Evolutionary conservation across 371 early-diverging fungal species (phyloP).

Genomic region (Lichtheimia corymbifera): DNA sequence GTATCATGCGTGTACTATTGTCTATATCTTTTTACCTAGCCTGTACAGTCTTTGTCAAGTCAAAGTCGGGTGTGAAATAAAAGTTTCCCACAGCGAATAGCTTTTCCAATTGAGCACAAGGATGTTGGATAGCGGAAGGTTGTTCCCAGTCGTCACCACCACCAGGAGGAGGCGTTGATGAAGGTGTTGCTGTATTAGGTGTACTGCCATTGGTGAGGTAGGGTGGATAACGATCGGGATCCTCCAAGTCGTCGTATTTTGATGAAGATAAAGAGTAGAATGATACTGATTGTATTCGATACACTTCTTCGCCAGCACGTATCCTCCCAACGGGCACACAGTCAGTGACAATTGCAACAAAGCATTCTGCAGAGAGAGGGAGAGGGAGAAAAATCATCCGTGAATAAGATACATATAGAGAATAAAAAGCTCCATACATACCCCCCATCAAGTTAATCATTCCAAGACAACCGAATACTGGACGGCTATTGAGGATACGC

Average conservation of each 20-base stretch:
- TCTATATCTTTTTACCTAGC: slow-evolving; percentile 41
- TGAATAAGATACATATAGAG: neutral
- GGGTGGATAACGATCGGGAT: slow-evolving; percentile 15
- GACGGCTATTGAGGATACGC: slow-evolving; percentile 53
- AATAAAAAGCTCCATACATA: slow-evolving; percentile 18
- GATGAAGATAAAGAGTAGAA: slow-evolving; percentile 67
- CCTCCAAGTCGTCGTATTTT: slow-evolving; percentile 56
- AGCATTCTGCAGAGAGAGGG: slow-evolving; percentile 53
- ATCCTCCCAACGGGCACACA: slow-evolving; percentile 60
- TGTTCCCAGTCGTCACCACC: slow-evolving; percentile 41
- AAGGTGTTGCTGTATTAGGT: too few species aligned
- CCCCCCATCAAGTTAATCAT: slow-evolving; percentile 66
- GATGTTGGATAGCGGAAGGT: slow-evolving; percentile 47
- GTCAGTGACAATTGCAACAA: slow-evolving; percentile 74
- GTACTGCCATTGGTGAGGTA: neutral
- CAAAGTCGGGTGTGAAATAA: slow-evolving; percentile 77
- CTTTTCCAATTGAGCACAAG: slow-evolving; percentile 64
- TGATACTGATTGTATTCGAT: slow-evolving; percentile 58
- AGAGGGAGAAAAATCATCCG: neutral
- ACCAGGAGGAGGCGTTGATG: slow-evolving; percentile 1
- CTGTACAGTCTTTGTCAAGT: slow-evolving; percentile 73
- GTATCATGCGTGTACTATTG: slow-evolving; percentile 2
- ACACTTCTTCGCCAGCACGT: slow-evolving; percentile 62
- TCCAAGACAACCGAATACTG: slow-evolving; percentile 75
- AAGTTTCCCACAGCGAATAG: slow-evolving; percentile 73